Evolutionary conservation across 129 eudicot genomes (phyloP).

Genomic region (Centella asiatica): DNA sequence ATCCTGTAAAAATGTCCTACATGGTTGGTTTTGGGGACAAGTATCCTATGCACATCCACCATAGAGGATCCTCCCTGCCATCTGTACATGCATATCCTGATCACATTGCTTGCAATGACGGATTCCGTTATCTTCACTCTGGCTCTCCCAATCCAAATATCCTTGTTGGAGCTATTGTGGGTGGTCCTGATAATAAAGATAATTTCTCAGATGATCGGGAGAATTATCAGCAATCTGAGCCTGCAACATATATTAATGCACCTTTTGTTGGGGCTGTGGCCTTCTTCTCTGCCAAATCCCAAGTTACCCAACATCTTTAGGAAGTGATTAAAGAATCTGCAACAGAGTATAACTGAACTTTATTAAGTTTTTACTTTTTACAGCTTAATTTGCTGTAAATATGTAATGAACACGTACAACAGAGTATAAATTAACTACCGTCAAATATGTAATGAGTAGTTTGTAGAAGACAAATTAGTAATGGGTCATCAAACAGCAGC

Average conservation of each 20-base stretch:
- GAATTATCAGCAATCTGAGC: slow-evolving; percentile 77
- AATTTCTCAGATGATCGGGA: slow-evolving; percentile 59
- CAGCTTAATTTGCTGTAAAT: not conserved
- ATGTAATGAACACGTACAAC: too few species aligned
- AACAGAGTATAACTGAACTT: not conserved
- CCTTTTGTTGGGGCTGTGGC: slow-evolving; percentile 84
- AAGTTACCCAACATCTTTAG: not conserved
- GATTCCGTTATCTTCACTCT: slow-evolving; percentile 50
- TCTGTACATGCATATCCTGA: slow-evolving; percentile 53
- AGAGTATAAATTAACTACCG: too few species aligned
- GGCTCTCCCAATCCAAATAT: slow-evolving; percentile 60
- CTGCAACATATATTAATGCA: slow-evolving; percentile 91
- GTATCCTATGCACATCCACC: slow-evolving; percentile 68
- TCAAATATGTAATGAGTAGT: too few species aligned
- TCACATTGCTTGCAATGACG: slow-evolving; percentile 54
- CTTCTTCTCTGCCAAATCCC: slow-evolving; percentile 42
- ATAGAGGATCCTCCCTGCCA: slow-evolving; percentile 81
- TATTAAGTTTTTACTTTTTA: not conserved
- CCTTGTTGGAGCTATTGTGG: slow-evolving; percentile 73
- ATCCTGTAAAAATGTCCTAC: slow-evolving; percentile 71
- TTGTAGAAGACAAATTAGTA: too few species aligned
- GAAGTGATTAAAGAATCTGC: not conserved
- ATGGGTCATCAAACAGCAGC: too few species aligned
- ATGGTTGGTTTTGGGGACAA: slow-evolving; percentile 84
- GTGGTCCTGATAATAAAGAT: slow-evolving; percentile 74